phyloP scores from a whole-genome alignment of 1,139 yeast species.

The Maudiozyma humilis region DNA sequence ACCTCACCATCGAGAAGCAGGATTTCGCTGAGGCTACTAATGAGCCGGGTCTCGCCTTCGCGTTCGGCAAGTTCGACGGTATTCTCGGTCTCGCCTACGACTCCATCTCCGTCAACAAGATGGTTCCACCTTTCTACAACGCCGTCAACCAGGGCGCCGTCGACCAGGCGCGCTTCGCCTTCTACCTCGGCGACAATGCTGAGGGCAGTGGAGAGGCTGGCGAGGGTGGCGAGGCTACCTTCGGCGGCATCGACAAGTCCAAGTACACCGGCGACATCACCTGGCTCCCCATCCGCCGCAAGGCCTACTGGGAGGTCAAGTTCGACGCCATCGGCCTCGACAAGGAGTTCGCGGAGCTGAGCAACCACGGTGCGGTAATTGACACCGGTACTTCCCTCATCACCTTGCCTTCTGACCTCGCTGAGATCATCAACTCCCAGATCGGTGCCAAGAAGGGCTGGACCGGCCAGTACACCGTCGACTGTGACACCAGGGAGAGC shows the following conservation, averaged over 20 bases:
- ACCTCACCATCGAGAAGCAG: slow-evolving; percentile 73
- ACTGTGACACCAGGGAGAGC: slow-evolving; percentile 71
- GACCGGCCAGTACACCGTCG: slow-evolving; percentile 94
- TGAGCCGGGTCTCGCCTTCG: slow-evolving; percentile 96
- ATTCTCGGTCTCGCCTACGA: slow-evolving; percentile 90
- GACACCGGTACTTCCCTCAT: slow-evolving; percentile 97
- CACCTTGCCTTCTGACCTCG: slow-evolving; percentile 87
- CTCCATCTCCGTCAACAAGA: slow-evolving; percentile 75
- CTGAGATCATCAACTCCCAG: slow-evolving; percentile 88
- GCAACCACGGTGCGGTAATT: slow-evolving; percentile 87
- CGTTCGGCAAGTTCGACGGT: slow-evolving; percentile 97
- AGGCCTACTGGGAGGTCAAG: slow-evolving; percentile 98
- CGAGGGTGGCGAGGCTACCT: slow-evolving; percentile 84
- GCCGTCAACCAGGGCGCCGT: slow-evolving; percentile 75
- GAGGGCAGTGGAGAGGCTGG: slow-evolving; percentile 45
- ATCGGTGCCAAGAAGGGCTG: slow-evolving; percentile 95
- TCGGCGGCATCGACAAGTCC: slow-evolving; percentile 82
- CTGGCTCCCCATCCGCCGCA: slow-evolving; percentile 96
- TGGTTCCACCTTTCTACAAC: slow-evolving; percentile 89
- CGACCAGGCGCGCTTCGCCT: slow-evolving; percentile 79
- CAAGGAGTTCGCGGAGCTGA: slow-evolving; percentile 76
- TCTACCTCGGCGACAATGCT: slow-evolving; percentile 74
- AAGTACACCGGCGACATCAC: slow-evolving; percentile 74
- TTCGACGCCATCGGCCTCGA: slow-evolving; percentile 88
- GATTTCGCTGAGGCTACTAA: slow-evolving; percentile 94